A percentile compares a stretch with the other conserved stretches of the same genome.
These are phyloP conservation scores for Termitomyces sp. DNA, from an alignment of 768 basidiomycete species.

Conservation along the genomic window DNA sequence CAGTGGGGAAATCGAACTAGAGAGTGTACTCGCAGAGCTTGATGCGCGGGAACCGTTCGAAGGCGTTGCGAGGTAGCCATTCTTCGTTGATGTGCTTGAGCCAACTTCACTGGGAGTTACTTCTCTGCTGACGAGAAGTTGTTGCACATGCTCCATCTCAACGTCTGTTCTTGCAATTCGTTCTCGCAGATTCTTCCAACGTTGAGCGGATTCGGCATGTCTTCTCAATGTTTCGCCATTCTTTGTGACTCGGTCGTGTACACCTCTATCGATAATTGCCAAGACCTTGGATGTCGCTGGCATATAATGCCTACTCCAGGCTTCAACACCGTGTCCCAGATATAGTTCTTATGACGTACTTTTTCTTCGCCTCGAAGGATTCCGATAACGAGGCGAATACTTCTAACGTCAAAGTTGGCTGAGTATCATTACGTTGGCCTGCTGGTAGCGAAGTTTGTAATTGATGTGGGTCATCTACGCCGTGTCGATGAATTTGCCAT, in stretches of 20 bases:
- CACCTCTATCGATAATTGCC: constrained; percentile 90
- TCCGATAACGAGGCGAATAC: constrained; percentile 62
- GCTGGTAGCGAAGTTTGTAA: constrained; percentile 38
- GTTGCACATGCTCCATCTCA: constrained; percentile 74
- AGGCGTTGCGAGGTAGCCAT: constrained; percentile 64
- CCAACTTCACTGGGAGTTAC: constrained; percentile 56
- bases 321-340: background rate
- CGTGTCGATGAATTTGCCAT: constrained; percentile 66
- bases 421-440: constrained; percentile 39
- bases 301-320: constrained; percentile 72
- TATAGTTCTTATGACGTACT: constrained; percentile 34
- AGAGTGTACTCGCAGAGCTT: constrained; percentile 51
- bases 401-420: constrained; percentile 48
- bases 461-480: constrained; percentile 39
- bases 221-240: constrained; percentile 92
- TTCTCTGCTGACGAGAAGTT: constrained; percentile 47
- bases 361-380: constrained; percentile 84
- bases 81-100: constrained; percentile 56
- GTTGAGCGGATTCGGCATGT: constrained; percentile 82
- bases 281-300: constrained; percentile 91
- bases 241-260: constrained; percentile 89
- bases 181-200: constrained; percentile 78
- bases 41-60: constrained; percentile 41
- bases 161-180: constrained; percentile 74
- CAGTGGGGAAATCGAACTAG: constrained; percentile 76